A percentile compares a stretch with the other conserved stretches of the same genome.
These are phyloP conservation scores for Takashimella tepidaria DNA, from an alignment of 1,284 basidiomycete genomes.

Conservation along the genomic window DNA sequence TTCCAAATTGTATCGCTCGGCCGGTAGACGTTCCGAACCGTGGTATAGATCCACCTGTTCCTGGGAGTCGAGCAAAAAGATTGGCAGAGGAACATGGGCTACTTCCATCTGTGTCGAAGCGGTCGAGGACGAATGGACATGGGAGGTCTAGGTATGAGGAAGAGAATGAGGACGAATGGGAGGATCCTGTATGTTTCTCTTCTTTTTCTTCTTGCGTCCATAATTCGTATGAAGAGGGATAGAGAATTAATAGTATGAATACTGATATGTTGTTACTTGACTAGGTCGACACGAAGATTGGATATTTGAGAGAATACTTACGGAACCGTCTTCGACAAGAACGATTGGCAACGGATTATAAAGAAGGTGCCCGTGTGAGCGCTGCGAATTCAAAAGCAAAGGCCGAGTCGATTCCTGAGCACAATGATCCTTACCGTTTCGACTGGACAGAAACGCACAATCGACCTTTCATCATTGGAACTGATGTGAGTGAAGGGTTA, in stretches of 20 bases:
- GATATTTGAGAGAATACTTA: slow-evolving; percentile 66
- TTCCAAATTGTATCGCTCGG: slow-evolving; percentile 46
- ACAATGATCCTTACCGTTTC: slow-evolving; percentile 70
- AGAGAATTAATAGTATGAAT: background rate
- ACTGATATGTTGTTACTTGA: too few species aligned
- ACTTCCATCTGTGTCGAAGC: background rate
- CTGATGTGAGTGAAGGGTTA: slow-evolving; percentile 51
- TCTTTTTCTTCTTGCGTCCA: background rate
- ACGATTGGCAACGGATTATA: slow-evolving; percentile 71
- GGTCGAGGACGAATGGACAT: slow-evolving; percentile 9
- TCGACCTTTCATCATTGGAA: slow-evolving; percentile 33
- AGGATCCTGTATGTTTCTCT: too few species aligned
- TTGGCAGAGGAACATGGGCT: slow-evolving; percentile 10
- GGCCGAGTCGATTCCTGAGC: slow-evolving; percentile 73
- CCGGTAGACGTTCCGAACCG: slow-evolving; percentile 14
- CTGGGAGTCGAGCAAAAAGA: slow-evolving; percentile 26
- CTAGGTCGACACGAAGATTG: slow-evolving; percentile 67
- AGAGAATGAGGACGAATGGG: slow-evolving; percentile 12
- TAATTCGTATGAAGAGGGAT: background rate
- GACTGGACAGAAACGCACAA: slow-evolving; percentile 64
- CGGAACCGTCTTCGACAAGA: slow-evolving; percentile 82
- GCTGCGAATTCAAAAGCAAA: slow-evolving; percentile 50
- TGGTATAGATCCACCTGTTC: slow-evolving; percentile 24
- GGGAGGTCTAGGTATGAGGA: slow-evolving; percentile 8
- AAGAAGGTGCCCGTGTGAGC: slow-evolving; percentile 69